Conservation (phyloP, 2,329 filamentous ascomycete genomes). For the Phaeosphaeria sp. region DNA sequence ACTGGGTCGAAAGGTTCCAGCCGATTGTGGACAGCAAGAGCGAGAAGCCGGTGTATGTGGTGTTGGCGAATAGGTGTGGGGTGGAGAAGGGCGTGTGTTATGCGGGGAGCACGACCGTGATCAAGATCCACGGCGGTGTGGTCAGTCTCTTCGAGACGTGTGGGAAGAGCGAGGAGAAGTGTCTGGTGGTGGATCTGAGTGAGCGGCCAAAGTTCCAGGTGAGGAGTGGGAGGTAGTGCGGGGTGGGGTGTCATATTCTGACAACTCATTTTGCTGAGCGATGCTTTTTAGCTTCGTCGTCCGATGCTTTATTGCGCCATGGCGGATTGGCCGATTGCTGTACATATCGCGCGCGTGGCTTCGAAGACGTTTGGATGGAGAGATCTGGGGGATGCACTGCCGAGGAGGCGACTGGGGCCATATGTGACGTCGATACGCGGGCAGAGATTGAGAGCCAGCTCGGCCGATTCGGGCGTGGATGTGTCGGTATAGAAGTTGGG, state of each 20-base stretch:
- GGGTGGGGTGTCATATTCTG: neutral
- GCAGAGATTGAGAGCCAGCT: neutral
- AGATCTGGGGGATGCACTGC: neutral
- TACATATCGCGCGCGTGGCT: neutral
- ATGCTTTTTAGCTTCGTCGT: neutral
- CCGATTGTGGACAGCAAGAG: constrained; percentile 56
- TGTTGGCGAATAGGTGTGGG: constrained; percentile 75
- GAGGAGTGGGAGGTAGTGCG: constrained; percentile 30
- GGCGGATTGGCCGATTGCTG: neutral
- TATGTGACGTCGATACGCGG: neutral
- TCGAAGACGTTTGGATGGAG: neutral
- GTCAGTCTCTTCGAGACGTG: constrained; percentile 74
- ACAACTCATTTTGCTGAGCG: neutral
- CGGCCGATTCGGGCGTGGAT: neutral
- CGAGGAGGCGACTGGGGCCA: neutral
- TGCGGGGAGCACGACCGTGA: constrained; percentile 75
- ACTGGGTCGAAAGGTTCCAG: constrained; percentile 76
- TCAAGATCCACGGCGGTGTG: constrained; percentile 70
- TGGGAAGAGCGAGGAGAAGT: constrained; percentile 72
- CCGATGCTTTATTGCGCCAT: neutral
- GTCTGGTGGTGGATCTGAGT: constrained; percentile 72
- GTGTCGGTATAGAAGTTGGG: neutral
- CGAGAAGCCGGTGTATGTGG: constrained; percentile 66
- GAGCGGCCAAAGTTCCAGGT: constrained; percentile 46
- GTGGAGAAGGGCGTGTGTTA: constrained; percentile 71